Percentiles rank a stretch among this genome's conserved stretches.
Conservation (phyloP, 371 early-diverging fungal species). For the Saksenaea vasiformis region DNA sequence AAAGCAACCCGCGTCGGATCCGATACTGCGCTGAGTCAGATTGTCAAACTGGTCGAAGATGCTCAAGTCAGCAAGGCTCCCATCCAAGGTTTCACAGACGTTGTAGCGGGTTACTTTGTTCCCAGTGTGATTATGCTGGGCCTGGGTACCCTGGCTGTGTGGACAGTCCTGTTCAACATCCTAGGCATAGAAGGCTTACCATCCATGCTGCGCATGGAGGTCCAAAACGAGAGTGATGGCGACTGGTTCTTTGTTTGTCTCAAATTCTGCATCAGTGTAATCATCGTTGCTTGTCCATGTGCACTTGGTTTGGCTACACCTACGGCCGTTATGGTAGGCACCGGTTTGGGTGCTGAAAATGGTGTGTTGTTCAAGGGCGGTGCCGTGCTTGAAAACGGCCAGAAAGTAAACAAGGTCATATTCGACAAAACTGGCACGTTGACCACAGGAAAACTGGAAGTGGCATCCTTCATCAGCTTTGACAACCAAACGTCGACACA, state of each 20-base stretch:
- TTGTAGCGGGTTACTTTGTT: slow-evolving; percentile 89
- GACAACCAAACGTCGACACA: neutral
- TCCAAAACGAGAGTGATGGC: slow-evolving; percentile 56
- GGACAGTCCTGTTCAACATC: slow-evolving; percentile 66
- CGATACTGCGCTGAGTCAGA: slow-evolving; percentile 84
- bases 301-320: slow-evolving; percentile 95
- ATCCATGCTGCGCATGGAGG: slow-evolving; percentile 51
- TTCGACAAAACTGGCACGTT: slow-evolving; percentile 98
- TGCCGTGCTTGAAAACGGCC: slow-evolving; percentile 80
- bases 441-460: slow-evolving; percentile 82
- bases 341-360: slow-evolving; percentile 91
- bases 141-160: slow-evolving; percentile 73
- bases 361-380: slow-evolving; percentile 92
- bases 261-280: slow-evolving; percentile 90
- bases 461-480: slow-evolving; percentile 52
- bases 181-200: slow-evolving; percentile 55
- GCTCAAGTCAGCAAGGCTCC: slow-evolving; percentile 88
- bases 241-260: slow-evolving; percentile 82
- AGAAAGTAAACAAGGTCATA: slow-evolving; percentile 79
- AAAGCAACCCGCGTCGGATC: slow-evolving; percentile 77
- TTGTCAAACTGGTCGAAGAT: slow-evolving; percentile 88
- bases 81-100: slow-evolving; percentile 83
- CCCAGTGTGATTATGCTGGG: slow-evolving; percentile 80
- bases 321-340: slow-evolving; percentile 98
- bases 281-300: slow-evolving; percentile 97